Evolutionary conservation across 768 basidiomycete genomes (phyloP), one percentile per base, ranked within the genome.

Genomic region (Rhodotorula sphaerocarpa): DNA sequence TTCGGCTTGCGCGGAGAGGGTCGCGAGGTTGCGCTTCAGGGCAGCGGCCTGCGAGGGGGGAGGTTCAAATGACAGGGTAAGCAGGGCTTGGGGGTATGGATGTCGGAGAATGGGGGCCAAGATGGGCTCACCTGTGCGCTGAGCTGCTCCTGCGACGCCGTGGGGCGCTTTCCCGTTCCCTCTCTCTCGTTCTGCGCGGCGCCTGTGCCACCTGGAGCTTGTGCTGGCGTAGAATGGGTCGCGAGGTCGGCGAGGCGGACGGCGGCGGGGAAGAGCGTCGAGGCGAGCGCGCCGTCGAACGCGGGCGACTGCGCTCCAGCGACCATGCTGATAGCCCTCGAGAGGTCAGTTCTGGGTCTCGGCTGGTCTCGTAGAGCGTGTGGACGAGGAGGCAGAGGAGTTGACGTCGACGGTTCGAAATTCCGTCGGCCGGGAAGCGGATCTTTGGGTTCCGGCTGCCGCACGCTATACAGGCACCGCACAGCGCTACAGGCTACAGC

Each of bases 91-190:
- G 21, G 11, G 25, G n/a, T n/a, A n/a, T n/a, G n/a, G n/a, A n/a
- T n/a, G n/a, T n/a, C n/a, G 39, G 9, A 21, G 15, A 45, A 16
- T 11, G 34, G 34, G 9, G 28, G 10, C 42, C 10, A 3, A 6
- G 45, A 14, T 25, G 25, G 16, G 34, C 53, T 41, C 34, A 65
- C 58, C 36, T 55, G 57, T 18, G 52, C 54, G 44, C 42, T 57
- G 12, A 66, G 36, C 23, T 61, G 30, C 33, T 25, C 21, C 28
- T 31, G 3, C 2, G 28, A 2, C 25, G 23, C 2, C 14, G 12
- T 0, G n/a, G n/a, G n/a, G n/a, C n/a, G n/a, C n/a, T n/a, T n/a
- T n/a, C n/a, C n/a, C n/a, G n/a, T n/a, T n/a, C n/a, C n/a, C n/a
- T 33, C 21, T 0, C 33, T 21, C 2, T 25, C n/a, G 21, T 15